Conservation (phyloP, 2,329 filamentous ascomycete species). For the Xylariaceae sp. region DNA sequence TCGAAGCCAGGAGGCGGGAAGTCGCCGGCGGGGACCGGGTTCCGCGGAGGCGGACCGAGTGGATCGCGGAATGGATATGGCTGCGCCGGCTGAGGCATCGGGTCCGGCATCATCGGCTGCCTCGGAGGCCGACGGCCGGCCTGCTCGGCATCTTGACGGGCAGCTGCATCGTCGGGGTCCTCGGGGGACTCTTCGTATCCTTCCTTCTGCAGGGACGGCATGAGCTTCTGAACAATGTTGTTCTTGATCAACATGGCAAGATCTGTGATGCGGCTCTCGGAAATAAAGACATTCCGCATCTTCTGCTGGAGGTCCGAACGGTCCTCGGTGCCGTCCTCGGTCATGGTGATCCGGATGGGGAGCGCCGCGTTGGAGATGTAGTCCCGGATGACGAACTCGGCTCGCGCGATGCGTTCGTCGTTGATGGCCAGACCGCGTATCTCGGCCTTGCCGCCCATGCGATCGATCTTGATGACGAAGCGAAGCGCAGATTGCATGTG, state of each 20-base stretch:
- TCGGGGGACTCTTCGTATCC: conserved; percentile 61
- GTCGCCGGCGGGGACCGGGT: conserved; percentile 61
- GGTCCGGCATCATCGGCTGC: conserved; percentile 38
- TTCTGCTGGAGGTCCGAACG: conserved; percentile 39
- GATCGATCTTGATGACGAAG: conserved; percentile 73
- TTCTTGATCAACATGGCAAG: conserved; percentile 66
- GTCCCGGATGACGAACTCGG: conserved; percentile 69
- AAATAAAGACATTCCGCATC: conserved; percentile 63
- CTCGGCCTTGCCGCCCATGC: conserved; percentile 77
- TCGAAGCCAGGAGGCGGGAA: conserved; percentile 88
- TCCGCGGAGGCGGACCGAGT: conserved; percentile 52
- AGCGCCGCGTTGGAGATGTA: conserved; percentile 57
- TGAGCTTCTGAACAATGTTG: conserved; percentile 75
- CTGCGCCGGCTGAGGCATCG: conserved; percentile 51
- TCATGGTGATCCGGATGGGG: conserved; percentile 48
- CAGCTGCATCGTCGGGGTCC: conserved; percentile 33
- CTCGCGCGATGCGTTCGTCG: conserved; percentile 71
- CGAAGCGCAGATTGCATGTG: conserved; percentile 80
- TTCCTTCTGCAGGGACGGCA: conserved; percentile 68
- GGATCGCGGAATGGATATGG: conserved; percentile 63
- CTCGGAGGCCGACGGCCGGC: conserved; percentile 34
- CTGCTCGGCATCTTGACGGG: conserved; percentile 33
- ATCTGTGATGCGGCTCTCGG: conserved; percentile 56
- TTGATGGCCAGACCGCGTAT: conserved; percentile 71
- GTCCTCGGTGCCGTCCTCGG: conserved; percentile 39